These are phyloP conservation scores for Agaricales sp. DNA, from an alignment of 1,284 basidiomycete genomes.

Conservation along the genomic window DNA sequence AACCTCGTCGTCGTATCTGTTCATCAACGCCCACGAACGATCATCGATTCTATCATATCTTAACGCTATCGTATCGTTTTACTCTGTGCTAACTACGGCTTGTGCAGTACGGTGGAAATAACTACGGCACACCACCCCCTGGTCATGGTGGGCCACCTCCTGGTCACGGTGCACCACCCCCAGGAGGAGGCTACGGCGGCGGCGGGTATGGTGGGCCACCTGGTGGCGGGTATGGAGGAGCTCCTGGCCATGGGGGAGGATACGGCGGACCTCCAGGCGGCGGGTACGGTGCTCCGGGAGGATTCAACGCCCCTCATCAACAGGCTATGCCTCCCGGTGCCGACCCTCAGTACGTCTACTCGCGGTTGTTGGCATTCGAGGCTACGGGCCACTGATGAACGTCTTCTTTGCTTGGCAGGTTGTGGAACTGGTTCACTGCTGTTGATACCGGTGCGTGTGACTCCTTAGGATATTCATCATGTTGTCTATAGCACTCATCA, in stretches of 20 bases:
- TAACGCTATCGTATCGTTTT: no score
- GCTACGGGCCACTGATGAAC: constrained; percentile 1
- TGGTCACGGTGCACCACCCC: neutral
- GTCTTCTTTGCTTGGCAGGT: constrained; percentile 23
- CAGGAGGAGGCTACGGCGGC: constrained; percentile 13
- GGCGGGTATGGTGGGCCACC: constrained; percentile 12
- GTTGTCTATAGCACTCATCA: constrained; percentile 13
- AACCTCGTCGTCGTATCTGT: no score
- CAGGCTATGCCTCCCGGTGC: constrained; percentile 50
- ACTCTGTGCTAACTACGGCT: no score
- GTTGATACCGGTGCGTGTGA: constrained; percentile 38
- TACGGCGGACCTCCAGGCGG: constrained; percentile 22
- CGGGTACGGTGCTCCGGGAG: constrained; percentile 14
- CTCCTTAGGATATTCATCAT: constrained; percentile 4
- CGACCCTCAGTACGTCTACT: constrained; percentile 54
- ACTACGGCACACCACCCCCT: neutral
- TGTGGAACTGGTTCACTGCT: constrained; percentile 64
- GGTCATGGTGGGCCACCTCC: neutral
- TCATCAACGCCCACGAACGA: no score
- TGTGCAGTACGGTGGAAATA: neutral
- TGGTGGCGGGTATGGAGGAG: constrained; percentile 20
- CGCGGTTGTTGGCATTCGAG: constrained; percentile 5
- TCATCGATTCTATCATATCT: no score
- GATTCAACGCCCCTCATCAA: constrained; percentile 28
- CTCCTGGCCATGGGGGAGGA: constrained; percentile 14